Percentiles rank a stretch among this genome's conserved stretches.
Conservation (phyloP, 1,139 yeast genomes). For the Lodderomyces beijingensis region DNA sequence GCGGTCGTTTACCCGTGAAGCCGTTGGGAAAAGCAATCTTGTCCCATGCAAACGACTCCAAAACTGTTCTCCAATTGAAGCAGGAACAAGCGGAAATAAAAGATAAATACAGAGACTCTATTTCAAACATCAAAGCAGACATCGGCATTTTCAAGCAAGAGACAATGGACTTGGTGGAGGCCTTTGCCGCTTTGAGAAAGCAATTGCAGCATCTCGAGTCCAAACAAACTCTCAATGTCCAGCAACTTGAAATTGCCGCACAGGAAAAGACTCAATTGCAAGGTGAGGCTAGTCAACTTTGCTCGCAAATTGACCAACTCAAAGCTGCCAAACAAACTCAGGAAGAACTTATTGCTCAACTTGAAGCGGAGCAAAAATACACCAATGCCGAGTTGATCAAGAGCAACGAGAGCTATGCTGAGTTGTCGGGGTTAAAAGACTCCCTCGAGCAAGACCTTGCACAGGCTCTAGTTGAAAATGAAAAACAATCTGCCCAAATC, state of each 20-base stretch:
- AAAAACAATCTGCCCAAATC: no score
- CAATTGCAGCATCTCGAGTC: conserved; percentile 4
- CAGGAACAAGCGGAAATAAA: conserved; percentile 5
- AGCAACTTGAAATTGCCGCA: not conserved
- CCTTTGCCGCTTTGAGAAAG: conserved; percentile 4
- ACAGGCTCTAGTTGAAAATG: no score
- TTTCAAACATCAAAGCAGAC: conserved; percentile 9
- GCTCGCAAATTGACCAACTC: conserved; percentile 1
- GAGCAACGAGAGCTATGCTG: not conserved
- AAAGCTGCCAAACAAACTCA: not conserved
- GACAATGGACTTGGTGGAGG: conserved; percentile 2
- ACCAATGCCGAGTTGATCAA: conserved; percentile 1
- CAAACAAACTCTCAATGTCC: not conserved
- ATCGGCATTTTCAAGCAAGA: conserved; percentile 8
- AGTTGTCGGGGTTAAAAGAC: no score
- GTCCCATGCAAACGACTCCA: no score
- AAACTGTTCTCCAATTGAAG: not conserved
- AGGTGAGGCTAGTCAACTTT: conserved; percentile 2
- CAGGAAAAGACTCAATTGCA: conserved; percentile 1
- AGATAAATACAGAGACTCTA: conserved; percentile 5
- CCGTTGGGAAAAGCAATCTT: no score
- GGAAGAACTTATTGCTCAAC: not conserved
- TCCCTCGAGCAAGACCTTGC: no score
- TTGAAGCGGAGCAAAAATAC: not conserved
- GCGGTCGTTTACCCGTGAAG: no score